A percentile compares a stretch with the other conserved stretches of the same genome.
phyloP scores from a whole-genome alignment of 2,329 filamentous ascomycete genomes.

The Diaporthe vaccinii region DNA sequence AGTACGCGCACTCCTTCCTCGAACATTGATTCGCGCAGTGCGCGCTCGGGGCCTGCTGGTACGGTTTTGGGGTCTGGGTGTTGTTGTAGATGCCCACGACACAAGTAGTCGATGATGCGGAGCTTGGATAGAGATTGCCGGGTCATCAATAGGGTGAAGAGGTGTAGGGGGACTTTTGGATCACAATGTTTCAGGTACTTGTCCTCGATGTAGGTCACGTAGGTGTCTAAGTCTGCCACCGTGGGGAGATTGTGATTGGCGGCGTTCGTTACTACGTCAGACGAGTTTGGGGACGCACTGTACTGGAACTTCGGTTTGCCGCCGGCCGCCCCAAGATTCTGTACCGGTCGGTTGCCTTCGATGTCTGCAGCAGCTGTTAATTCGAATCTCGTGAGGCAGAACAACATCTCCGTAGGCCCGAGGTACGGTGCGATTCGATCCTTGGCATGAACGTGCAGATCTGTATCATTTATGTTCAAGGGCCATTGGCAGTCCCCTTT shows the following conservation, averaged over 20 bases:
- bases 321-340: conserved; percentile 20
- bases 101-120: conserved; percentile 67
- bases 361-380: conserved; percentile 67
- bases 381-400: conserved; percentile 69
- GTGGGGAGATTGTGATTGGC: conserved; percentile 64
- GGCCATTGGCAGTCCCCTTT: conserved; percentile 69
- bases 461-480: conserved; percentile 73
- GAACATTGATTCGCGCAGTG: conserved; percentile 66
- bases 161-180: conserved; percentile 69
- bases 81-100: conserved; percentile 57
- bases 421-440: conserved; percentile 62
- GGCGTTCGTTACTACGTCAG: conserved; percentile 60
- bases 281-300: conserved; percentile 54
- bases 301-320: conserved; percentile 47
- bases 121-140: conserved; percentile 68
- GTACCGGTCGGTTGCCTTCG: conserved; percentile 51
- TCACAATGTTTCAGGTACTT: conserved; percentile 70
- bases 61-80: conserved; percentile 50
- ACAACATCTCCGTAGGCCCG: conserved; percentile 72
- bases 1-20: conserved; percentile 69
- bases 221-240: conserved; percentile 64
- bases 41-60: conserved; percentile 49
- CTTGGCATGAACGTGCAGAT: conserved; percentile 70
- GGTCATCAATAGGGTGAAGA: conserved; percentile 71
- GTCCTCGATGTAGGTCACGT: conserved; percentile 67